These are phyloP conservation scores for Nicotiana tomentosiformis DNA, from an alignment of 257 asterid genomes.

Conservation along the genomic window DNA sequence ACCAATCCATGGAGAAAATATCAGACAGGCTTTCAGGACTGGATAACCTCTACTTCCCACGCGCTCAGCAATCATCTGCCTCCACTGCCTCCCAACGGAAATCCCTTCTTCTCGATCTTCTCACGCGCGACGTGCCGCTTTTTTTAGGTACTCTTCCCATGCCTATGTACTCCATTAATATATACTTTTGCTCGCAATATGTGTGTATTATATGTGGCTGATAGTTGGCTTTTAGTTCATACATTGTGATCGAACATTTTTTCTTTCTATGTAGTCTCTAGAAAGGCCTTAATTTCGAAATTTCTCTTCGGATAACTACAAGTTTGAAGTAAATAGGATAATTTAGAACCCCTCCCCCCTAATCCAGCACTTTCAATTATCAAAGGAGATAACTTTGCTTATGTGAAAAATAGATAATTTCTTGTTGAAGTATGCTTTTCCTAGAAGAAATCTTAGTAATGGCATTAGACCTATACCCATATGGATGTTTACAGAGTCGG, in stretches of 20 bases:
- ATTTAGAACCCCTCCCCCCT: no score
- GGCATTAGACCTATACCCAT: background rate
- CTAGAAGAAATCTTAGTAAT: background rate
- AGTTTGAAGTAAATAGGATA: background rate
- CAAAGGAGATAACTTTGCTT: no score
- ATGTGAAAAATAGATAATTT: background rate
- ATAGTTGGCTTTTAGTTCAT: background rate
- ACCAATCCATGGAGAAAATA: slow-evolving; percentile 52
- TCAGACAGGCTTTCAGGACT: slow-evolving; percentile 56
- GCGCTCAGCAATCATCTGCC: slow-evolving; percentile 63
- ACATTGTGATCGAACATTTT: background rate
- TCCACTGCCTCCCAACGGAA: slow-evolving; percentile 59
- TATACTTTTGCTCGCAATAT: background rate
- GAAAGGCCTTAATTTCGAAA: background rate
- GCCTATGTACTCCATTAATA: background rate
- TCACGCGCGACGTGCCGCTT: slow-evolving; percentile 76
- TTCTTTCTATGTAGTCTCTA: background rate
- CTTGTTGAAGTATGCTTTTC: background rate
- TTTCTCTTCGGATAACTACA: background rate
- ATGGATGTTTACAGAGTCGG: no score
- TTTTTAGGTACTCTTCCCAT: slow-evolving; percentile 49
- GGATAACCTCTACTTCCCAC: slow-evolving; percentile 88
- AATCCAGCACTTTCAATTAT: no score
- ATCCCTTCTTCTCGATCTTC: slow-evolving; percentile 67
- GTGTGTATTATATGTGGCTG: background rate